These are phyloP conservation scores for Lumnitzera racemosa DNA, from an alignment of 345 rosid species.

Conservation along the genomic window DNA sequence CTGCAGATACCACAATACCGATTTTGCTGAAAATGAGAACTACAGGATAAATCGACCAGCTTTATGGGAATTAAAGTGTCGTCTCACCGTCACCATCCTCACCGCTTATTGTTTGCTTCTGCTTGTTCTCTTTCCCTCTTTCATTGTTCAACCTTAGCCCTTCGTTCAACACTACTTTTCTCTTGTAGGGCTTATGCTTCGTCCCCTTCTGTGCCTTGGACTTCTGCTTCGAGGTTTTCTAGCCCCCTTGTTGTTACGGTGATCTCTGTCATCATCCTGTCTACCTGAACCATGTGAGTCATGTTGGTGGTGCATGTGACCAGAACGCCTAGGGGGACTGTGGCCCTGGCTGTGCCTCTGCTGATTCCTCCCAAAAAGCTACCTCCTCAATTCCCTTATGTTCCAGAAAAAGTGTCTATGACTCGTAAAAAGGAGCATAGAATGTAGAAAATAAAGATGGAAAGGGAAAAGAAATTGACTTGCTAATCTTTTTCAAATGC, in stretches of 20 bases:
- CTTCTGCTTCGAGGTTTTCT: conserved; percentile 43
- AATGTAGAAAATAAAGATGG: not conserved
- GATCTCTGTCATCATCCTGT: conserved; percentile 36
- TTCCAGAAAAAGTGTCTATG: no score
- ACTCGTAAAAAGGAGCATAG: not conserved
- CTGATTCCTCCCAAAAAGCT: conserved; percentile 31
- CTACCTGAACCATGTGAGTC: conserved; percentile 28
- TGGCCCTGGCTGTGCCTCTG: conserved; percentile 37
- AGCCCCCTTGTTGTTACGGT: conserved; percentile 24
- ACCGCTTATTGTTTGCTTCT: conserved; percentile 7
- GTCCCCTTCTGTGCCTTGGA: conserved; percentile 32
- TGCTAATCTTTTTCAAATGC: conserved; percentile 56
- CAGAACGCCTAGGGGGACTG: conserved; percentile 28
- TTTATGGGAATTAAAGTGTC: not conserved
- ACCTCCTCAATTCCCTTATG: conserved; percentile 44
- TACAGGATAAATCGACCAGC: no score
- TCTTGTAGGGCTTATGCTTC: conserved; percentile 34
- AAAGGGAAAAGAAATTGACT: conserved; percentile 13
- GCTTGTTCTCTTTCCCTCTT: conserved; percentile 35
- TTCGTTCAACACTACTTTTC: conserved; percentile 45
- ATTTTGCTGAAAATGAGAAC: no score
- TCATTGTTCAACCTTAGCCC: conserved; percentile 56
- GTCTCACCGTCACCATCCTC: conserved; percentile 1
- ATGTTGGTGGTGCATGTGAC: conserved; percentile 23
- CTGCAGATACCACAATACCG: no score